These are phyloP conservation scores for Ploettnerulaceae sp. DNA, from an alignment of 2,329 filamentous ascomycete species.

Conservation along the genomic window DNA sequence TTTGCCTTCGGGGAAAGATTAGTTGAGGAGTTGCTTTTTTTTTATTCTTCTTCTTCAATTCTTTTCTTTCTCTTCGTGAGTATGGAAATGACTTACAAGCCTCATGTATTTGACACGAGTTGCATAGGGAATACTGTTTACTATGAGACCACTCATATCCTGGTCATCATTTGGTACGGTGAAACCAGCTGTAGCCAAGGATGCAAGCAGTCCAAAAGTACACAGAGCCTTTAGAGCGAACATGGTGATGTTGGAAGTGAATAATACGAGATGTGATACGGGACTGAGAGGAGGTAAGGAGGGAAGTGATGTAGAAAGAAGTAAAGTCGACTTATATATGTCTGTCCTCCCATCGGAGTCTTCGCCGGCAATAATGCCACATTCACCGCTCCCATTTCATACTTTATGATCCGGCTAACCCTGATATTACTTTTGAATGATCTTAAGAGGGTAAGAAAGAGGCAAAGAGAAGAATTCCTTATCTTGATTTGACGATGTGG, in stretches of 20 bases:
- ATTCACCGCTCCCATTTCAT: background rate
- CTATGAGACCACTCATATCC: slow-evolving; percentile 14
- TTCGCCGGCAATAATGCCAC: background rate
- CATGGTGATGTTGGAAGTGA: slow-evolving; percentile 2
- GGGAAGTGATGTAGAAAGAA: too few relatives aligned
- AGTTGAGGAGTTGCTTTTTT: too few relatives aligned
- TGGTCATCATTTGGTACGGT: slow-evolving; percentile 16
- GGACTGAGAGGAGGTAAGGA: background rate
- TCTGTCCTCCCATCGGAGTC: background rate
- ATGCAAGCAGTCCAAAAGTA: slow-evolving; percentile 4
- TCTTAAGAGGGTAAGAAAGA: too few relatives aligned
- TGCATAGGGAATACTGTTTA: slow-evolving; percentile 13
- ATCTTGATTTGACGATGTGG: background rate
- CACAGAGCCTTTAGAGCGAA: background rate
- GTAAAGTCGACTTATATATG: too few relatives aligned
- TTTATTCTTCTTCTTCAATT: too few relatives aligned
- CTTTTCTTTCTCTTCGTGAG: background rate
- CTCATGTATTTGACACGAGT: slow-evolving; percentile 16
- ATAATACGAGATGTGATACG: background rate
- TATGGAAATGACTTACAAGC: slow-evolving; percentile 3
- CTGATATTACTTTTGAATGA: background rate
- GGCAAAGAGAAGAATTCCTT: too few relatives aligned
- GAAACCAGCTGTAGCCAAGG: slow-evolving; percentile 2
- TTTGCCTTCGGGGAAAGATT: too few relatives aligned
- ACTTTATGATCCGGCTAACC: background rate